Evolutionary conservation across 176 grass and related monocot genomes (phyloP).

Genomic region (Paspalum notatum): DNA sequence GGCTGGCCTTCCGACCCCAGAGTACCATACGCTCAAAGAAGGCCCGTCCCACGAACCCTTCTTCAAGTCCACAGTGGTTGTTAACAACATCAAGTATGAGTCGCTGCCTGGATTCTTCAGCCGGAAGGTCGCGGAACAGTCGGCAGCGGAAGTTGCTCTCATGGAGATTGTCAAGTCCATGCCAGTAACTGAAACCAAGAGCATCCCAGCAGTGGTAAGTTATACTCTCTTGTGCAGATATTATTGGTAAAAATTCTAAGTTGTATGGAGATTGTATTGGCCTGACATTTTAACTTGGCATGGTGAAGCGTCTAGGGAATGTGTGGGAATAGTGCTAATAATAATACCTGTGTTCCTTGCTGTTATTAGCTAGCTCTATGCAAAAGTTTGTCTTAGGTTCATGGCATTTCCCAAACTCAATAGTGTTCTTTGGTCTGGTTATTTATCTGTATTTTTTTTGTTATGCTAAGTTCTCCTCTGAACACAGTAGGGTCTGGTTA

Average conservation of each 20-base stretch:
- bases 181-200: conserved; percentile 15
- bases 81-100: conserved; percentile 67
- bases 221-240: neutral
- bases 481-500: too few species aligned
- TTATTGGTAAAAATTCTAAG: neutral
- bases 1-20: conserved; percentile 62
- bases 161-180: neutral
- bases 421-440: neutral
- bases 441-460: too few species aligned
- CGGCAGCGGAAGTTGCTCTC: too few species aligned
- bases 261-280: neutral
- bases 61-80: conserved; percentile 74
- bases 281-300: neutral
- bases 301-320: neutral
- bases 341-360: neutral
- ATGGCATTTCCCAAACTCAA: neutral
- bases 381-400: conserved; percentile 4
- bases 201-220: conserved; percentile 54
- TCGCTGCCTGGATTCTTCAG: conserved; percentile 80
- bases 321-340: neutral
- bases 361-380: neutral
- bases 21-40: conserved; percentile 80
- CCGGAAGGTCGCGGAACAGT: conserved; percentile 52
- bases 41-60: conserved; percentile 80
- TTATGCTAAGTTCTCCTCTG: too few species aligned